These are phyloP conservation scores for Silybum marianum DNA, from an alignment of 129 eudicot genomes.

Conservation along the genomic window DNA sequence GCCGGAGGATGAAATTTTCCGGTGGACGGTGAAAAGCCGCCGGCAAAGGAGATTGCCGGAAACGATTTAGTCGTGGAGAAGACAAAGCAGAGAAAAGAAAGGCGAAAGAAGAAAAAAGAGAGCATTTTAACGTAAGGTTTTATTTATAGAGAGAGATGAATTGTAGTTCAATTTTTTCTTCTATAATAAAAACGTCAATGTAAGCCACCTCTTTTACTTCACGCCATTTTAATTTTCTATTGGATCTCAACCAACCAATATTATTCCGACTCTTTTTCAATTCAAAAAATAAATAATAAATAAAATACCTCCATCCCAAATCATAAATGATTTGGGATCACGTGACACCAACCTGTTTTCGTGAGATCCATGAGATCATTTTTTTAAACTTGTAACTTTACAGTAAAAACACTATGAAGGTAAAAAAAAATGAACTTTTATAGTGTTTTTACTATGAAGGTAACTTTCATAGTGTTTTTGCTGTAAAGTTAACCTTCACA, in stretches of 20 bases:
- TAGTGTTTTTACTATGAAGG: no score
- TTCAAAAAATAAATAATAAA: no score
- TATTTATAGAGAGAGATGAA: conserved; percentile 37
- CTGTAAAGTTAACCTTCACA: no score
- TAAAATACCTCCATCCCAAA: no score
- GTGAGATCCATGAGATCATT: no score
- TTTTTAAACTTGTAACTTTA: no score
- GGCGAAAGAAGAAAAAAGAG: conserved; percentile 47
- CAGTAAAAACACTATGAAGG: no score
- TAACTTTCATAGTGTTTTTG: no score
- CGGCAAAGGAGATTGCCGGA: conserved; percentile 31
- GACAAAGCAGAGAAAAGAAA: conserved; percentile 14
- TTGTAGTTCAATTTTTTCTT: conserved; percentile 3
- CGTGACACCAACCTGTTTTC: no score
- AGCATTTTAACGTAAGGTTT: conserved; percentile 27
- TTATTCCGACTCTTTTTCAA: background rate
- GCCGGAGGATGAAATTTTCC: conserved; percentile 26
- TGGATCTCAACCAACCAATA: background rate
- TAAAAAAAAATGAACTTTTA: no score
- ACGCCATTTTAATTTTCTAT: background rate
- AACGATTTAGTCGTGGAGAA: conserved; percentile 32
- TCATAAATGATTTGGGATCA: no score
- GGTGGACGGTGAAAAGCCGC: conserved; percentile 15
- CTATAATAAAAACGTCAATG: conserved; percentile 27
- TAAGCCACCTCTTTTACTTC: conserved; percentile 26